Evolutionary conservation across 805 yeast species (phyloP).

Genomic region (Metschnikowia gruessii): DNA sequence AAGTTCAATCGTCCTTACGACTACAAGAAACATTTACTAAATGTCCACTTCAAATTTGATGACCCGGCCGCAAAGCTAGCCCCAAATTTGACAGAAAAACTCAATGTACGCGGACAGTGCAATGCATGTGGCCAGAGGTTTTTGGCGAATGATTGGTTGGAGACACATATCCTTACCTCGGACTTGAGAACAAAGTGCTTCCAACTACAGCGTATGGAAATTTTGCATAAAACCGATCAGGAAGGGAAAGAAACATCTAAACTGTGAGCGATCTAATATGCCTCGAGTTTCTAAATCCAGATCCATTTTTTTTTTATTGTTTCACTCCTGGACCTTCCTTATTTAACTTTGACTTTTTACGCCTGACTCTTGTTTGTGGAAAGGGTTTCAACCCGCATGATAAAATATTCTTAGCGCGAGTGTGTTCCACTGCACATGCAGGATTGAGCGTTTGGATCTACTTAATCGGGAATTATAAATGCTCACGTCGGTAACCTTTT

Average conservation of each 20-base stretch:
- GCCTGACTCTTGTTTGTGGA: background rate
- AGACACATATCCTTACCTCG: slow-evolving; percentile 46
- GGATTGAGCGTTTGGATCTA: slow-evolving; percentile 5
- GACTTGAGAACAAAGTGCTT: slow-evolving; percentile 8
- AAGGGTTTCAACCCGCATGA: background rate
- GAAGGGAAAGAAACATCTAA: background rate
- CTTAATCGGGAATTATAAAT: slow-evolving; percentile 10
- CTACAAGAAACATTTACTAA: slow-evolving; percentile 43
- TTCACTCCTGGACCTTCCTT: background rate
- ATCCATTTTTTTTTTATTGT: background rate
- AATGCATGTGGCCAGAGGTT: slow-evolving; percentile 48
- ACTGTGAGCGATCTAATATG: background rate
- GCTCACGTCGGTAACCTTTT: slow-evolving; percentile 10
- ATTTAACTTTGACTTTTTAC: background rate
- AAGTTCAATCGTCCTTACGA: slow-evolving; percentile 46
- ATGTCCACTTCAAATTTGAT: slow-evolving; percentile 42
- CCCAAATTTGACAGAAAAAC: slow-evolving; percentile 40
- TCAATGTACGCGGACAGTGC: slow-evolving; percentile 38
- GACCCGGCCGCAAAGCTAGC: slow-evolving; percentile 40
- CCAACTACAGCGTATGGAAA: slow-evolving; percentile 13
- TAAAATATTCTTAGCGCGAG: no score
- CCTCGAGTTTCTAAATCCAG: background rate
- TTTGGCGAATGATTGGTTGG: slow-evolving; percentile 55
- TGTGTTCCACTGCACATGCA: background rate
- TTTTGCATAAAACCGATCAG: slow-evolving; percentile 3